Conservation (phyloP, 2,329 filamentous ascomycete species). For the Cladobotryum protrusum region DNA sequence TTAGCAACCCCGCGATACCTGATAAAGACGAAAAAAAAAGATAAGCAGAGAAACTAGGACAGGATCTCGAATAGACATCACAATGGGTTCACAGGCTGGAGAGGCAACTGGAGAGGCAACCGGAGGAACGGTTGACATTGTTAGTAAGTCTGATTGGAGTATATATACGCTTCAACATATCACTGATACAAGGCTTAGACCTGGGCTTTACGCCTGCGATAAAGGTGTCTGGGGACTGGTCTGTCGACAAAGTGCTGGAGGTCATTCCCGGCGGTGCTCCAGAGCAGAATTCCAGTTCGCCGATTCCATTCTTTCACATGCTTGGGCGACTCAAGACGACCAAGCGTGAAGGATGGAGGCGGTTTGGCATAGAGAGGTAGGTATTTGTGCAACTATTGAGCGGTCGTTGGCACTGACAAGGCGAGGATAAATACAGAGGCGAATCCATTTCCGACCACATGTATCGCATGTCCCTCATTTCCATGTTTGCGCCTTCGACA, state of each 20-base stretch:
- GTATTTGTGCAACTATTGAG: conserved; percentile 6
- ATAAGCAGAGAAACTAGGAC: not conserved
- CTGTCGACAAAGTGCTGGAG: conserved; percentile 56
- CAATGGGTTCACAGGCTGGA: conserved; percentile 5
- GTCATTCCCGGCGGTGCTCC: conserved; percentile 53
- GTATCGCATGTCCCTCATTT: conserved; percentile 98
- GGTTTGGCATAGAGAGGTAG: conserved; percentile 67
- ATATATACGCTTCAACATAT: not conserved
- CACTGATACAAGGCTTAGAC: conserved; percentile 5
- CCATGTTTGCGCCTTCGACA: conserved; percentile 77
- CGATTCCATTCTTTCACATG: conserved; percentile 88
- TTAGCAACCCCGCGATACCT: not conserved
- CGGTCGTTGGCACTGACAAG: too few relatives aligned
- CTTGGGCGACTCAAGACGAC: conserved; percentile 93
- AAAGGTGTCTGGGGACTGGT: conserved; percentile 45
- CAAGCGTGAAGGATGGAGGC: conserved; percentile 90
- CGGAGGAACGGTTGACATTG: conserved; percentile 14
- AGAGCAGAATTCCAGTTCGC: conserved; percentile 58
- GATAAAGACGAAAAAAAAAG: not conserved
- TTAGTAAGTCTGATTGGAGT: conserved; percentile 16
- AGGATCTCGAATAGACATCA: not conserved
- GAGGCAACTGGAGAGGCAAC: not conserved
- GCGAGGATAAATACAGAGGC: conserved; percentile 41
- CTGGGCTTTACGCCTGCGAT: conserved; percentile 31
- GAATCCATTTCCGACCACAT: conserved; percentile 98